Evolutionary conservation across 1,284 basidiomycete species (phyloP).

Genomic region (Apiotrichum siamense): DNA sequence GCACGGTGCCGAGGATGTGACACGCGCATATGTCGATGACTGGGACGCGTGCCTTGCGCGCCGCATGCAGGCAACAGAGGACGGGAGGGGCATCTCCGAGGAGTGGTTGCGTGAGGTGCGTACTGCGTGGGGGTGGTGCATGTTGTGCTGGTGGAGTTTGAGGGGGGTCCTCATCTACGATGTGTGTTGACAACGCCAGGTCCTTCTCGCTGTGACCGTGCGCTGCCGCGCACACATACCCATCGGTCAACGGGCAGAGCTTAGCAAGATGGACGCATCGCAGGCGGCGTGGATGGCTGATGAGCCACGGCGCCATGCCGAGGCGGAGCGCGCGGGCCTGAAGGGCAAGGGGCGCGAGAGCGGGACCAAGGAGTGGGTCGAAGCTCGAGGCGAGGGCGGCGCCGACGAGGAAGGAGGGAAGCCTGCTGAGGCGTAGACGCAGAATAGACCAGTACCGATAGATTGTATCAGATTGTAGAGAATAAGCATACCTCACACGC

Average conservation of each 20-base stretch:
- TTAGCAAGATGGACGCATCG: constrained; percentile 35
- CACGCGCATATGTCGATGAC: constrained; percentile 47
- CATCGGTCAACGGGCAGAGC: constrained; percentile 12
- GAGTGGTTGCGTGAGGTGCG: constrained; percentile 34
- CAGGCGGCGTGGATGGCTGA: constrained; percentile 39
- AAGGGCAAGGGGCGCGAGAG: constrained; percentile 36
- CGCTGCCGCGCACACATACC: constrained; percentile 7
- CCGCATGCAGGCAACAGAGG: constrained; percentile 9
- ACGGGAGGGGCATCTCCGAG: constrained; percentile 33
- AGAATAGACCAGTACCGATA: too few species aligned
- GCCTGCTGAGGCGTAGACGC: too few species aligned
- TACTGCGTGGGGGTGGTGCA: too few species aligned
- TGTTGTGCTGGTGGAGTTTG: too few species aligned
- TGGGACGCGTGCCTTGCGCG: constrained; percentile 30
- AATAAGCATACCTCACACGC: too few species aligned
- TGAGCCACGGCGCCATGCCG: constrained; percentile 23
- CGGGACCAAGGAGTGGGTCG: constrained; percentile 49
- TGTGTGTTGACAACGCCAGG: constrained; percentile 18
- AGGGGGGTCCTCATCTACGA: background rate
- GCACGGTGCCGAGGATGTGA: constrained; percentile 49
- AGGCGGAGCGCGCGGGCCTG: constrained; percentile 31
- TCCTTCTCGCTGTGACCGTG: constrained; percentile 24
- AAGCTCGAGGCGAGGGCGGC: constrained; percentile 45
- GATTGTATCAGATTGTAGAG: too few species aligned
- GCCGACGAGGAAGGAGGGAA: background rate